Conservation (phyloP, 345 rosid species). For the Iberis pinnata region DNA sequence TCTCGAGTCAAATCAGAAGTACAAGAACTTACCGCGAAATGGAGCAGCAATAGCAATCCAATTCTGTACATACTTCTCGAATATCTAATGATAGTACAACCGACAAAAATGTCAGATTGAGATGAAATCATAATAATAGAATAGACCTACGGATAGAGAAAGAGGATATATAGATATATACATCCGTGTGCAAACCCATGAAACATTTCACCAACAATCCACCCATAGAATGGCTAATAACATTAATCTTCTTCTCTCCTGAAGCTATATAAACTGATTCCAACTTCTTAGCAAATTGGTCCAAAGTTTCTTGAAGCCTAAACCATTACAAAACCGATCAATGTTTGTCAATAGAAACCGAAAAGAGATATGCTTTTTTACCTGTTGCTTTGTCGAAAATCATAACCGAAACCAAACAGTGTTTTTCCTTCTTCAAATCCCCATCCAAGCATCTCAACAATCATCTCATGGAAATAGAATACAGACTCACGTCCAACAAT, state of each 20-base stretch:
- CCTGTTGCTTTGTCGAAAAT: conserved; percentile 98
- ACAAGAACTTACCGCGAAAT: conserved; percentile 47
- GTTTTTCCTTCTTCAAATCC: conserved; percentile 95
- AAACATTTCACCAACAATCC: conserved; percentile 91
- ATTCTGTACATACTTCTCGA: conserved; percentile 79
- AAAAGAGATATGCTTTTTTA: conserved; percentile 18
- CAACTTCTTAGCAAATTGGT: conserved; percentile 54
- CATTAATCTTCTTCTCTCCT: conserved; percentile 81
- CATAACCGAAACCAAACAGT: conserved; percentile 93
- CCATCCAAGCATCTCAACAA: conserved; percentile 83
- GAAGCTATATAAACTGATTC: conserved; percentile 65
- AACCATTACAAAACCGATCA: conserved; percentile 14
- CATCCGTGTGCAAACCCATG: conserved; percentile 74
- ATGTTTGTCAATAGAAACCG: not conserved
- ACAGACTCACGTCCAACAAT: conserved; percentile 77
- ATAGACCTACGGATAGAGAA: not conserved
- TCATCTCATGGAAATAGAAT: conserved; percentile 92
- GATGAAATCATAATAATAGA: not conserved
- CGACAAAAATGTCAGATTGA: conserved; percentile 5
- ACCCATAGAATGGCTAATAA: conserved; percentile 95
- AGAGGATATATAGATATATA: conserved; percentile 24
- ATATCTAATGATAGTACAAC: conserved; percentile 39
- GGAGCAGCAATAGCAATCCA: conserved; percentile 99
- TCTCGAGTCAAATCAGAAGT: not conserved
- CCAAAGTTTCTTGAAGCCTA: conserved; percentile 73